Evolutionary conservation across 2,329 filamentous ascomycete genomes (phyloP), one percentile per base, ranked within the genome.

Genomic region (Tolypocladium guangdongense): DNA sequence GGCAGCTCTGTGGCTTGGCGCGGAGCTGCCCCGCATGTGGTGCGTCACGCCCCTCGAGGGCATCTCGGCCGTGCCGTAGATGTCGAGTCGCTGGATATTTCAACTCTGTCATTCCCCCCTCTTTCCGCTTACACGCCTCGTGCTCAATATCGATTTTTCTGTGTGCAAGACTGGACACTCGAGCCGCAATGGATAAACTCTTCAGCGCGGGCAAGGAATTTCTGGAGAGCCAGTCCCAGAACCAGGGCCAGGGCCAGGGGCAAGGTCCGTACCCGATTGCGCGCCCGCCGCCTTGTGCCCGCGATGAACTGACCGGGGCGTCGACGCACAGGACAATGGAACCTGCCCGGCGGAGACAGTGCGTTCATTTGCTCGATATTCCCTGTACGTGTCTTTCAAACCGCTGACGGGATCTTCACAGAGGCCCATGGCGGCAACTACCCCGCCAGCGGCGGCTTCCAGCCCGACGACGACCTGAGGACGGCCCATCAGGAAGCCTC

Each of bases 401-500:
- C 20, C 20, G 30, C 43, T 32, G 27, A 47, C 43, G 18, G 22
- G 16, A n/a, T 4, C 30, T 30, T 12, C 12, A 33, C 27, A 58
- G 56, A 56, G 22, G 49, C 56, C 11, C 49, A 58, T 47, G 57
- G 56, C 38, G 56, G 56, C 7, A 54, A 52, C 43, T 56, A 56
- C 51, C 56, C 54, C 14, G 54, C 49, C 22, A 27, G 24, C 49
- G 50, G 43, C 43, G 43, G 43, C 18, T 33, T 47, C 18, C 43
- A 47, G 45, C 27, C 43, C 35, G 48, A 51, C 33, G 51, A 53
- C 36, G 20, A 43, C 30, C 68, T 78, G 56, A 65, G 68, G 37
- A 69, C 70, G 22, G 76, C 77, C 7, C 73, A 76, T 53, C 67
- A 76, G 52, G 70, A 76, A 49, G 79, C 78, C 20, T 68, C 69